phyloP scores from a whole-genome alignment of 352 stramenopile species.

The Phytophthora melonis region DNA sequence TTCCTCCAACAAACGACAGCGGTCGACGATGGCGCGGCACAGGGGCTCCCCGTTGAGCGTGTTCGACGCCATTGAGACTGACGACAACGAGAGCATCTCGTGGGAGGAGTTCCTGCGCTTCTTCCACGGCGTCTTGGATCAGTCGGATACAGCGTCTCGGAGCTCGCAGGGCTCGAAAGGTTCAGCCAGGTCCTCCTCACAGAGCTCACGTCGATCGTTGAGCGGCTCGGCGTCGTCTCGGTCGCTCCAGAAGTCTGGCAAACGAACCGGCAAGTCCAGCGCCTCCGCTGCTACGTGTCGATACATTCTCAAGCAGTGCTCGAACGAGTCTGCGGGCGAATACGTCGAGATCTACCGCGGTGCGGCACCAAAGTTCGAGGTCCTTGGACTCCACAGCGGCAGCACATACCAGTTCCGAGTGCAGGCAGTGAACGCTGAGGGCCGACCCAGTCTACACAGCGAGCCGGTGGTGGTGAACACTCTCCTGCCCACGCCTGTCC shows the following conservation, averaged over 20 bases:
- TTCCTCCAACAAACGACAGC: slow-evolving; percentile 77
- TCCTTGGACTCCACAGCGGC: slow-evolving; percentile 83
- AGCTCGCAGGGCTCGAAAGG: slow-evolving; percentile 26
- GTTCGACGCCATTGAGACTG: slow-evolving; percentile 91
- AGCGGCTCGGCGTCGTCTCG: slow-evolving; percentile 24
- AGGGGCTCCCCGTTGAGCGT: slow-evolving; percentile 56
- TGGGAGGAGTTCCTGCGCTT: slow-evolving; percentile 89
- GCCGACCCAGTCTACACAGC: slow-evolving; percentile 73
- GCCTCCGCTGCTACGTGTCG: slow-evolving; percentile 44
- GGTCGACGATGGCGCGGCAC: slow-evolving; percentile 10
- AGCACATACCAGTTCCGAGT: slow-evolving; percentile 92
- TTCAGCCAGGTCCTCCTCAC: slow-evolving; percentile 18
- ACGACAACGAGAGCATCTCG: slow-evolving; percentile 89
- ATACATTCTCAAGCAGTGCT: slow-evolving; percentile 91
- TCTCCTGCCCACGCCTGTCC: slow-evolving; percentile 71
- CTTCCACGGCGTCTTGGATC: slow-evolving; percentile 73
- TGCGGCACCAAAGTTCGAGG: slow-evolving; percentile 67
- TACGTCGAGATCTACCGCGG: slow-evolving; percentile 91
- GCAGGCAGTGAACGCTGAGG: slow-evolving; percentile 84
- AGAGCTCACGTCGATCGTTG: slow-evolving; percentile 24
- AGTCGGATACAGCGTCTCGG: slow-evolving; percentile 35
- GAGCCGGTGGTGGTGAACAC: slow-evolving; percentile 86
- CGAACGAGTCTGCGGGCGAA: slow-evolving; percentile 76
- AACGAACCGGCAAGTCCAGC: slow-evolving; percentile 16
- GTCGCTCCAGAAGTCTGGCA: slow-evolving; percentile 31